Evolutionary conservation across 1,139 yeast genomes (phyloP), one percentile per base, ranked within the genome.

Genomic region (Debaryomyces nepalensis): DNA sequence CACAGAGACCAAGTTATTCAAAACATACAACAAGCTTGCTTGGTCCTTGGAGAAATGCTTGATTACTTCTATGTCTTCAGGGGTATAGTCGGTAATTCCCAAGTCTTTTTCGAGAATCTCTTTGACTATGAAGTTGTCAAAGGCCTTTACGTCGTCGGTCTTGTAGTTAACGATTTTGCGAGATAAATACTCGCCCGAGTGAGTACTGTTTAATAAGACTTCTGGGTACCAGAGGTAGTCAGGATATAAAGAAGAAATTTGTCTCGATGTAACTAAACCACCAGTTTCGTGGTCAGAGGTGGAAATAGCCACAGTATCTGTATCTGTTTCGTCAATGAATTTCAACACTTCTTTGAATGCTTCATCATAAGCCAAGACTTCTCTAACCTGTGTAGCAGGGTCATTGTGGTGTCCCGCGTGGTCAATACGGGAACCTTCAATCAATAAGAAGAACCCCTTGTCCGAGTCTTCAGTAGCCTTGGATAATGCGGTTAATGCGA

Each of bases 201-300:
- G 90, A 11, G 79, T 67, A 15, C 87, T 84, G 47, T 81, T 77
- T 19, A 70, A 61, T 42, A 89, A 70, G 11, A 78, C 87, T 52
- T 82, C 79, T 4, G 96, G 96, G 53, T 75, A 77, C 96, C 97
- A 88, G 41, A 80, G 55, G 54, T 87, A 82, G 81, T 81, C 52
- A 4, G 65, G 65, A 41, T 66, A 66, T 2, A 61, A 59, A 23
- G 73, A 64, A 6, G 81, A 61, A 18, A 85, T 66, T 67, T 89
- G 96, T 66, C 88, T 79, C 1, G 95, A 88, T 37, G 86, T 75
- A 20, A 68, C 71, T 38, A 89, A 70, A 2, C 96, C 97, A 48
- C 97, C 97, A 31, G 96, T 89, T 61, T 89, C 97, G 64, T 89
- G 97, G 60, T 89, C 96, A 19, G 93, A 84, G 3, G 96, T 87